These are phyloP conservation scores for Neoarthrinium moseri DNA, from an alignment of 2,329 filamentous ascomycete genomes.

Conservation along the genomic window DNA sequence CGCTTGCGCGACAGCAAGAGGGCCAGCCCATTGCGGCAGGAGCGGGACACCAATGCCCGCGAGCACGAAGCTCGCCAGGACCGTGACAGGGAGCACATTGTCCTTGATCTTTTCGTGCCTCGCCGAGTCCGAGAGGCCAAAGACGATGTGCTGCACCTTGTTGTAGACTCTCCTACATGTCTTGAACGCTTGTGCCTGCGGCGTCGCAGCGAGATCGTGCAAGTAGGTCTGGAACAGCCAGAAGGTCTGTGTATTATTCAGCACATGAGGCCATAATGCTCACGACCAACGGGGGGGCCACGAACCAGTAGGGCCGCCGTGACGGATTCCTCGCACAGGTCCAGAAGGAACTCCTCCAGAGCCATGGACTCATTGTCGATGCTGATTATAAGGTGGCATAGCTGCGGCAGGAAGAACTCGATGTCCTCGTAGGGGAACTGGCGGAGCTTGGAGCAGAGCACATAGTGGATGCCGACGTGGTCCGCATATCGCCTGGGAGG, in stretches of 20 bases:
- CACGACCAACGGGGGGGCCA: constrained; percentile 17
- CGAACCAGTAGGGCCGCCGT: constrained; percentile 78
- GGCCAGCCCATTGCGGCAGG: constrained; percentile 75
- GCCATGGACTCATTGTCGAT: constrained; percentile 92
- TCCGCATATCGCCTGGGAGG: constrained; percentile 74
- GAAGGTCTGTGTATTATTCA: constrained; percentile 63
- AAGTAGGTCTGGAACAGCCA: constrained; percentile 90
- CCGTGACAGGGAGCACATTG: constrained; percentile 76
- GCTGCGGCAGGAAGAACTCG: constrained; percentile 85
- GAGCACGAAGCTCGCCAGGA: constrained; percentile 77
- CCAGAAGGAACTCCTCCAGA: constrained; percentile 81
- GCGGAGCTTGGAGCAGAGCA: constrained; percentile 83
- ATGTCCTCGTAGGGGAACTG: constrained; percentile 90
- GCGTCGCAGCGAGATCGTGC: constrained; percentile 74
- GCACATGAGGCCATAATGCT: constrained; percentile 17
- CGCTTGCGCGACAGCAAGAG: constrained; percentile 78
- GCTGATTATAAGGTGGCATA: constrained; percentile 86
- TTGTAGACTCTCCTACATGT: constrained; percentile 84
- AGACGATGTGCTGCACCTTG: constrained; percentile 85
- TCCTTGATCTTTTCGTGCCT: constrained; percentile 76
- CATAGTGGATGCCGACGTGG: constrained; percentile 87
- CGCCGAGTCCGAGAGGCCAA: constrained; percentile 69
- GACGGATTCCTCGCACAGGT: constrained; percentile 84
- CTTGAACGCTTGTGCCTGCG: constrained; percentile 75
- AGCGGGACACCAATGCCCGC: constrained; percentile 74